phyloP scores from a whole-genome alignment of 2,329 filamentous ascomycete genomes.

The Fusarium newnesense region DNA sequence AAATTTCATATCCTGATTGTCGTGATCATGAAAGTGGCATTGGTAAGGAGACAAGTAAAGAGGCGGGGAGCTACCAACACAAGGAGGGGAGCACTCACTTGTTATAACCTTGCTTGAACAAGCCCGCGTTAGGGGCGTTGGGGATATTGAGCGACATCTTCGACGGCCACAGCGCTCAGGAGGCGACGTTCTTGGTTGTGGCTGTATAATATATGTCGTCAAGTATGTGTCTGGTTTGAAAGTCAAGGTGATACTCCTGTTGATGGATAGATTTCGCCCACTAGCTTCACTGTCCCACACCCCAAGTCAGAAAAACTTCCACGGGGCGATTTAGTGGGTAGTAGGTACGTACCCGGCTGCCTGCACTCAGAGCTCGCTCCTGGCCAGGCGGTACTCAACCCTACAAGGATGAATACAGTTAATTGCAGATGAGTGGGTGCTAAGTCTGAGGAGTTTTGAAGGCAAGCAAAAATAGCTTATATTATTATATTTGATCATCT shows the following conservation, averaged over 20 bases:
- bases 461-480: neutral
- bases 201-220: constrained; percentile 29
- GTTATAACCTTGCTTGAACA: constrained; percentile 97
- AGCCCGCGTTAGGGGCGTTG: constrained; percentile 87
- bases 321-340: constrained; percentile 40
- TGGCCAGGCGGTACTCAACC: neutral
- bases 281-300: constrained; percentile 40
- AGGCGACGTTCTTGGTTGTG: constrained; percentile 29
- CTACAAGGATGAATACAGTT: neutral
- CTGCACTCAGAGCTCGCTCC: constrained; percentile 7
- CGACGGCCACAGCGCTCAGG: constrained; percentile 39
- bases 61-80: constrained; percentile 43
- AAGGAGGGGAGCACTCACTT: constrained; percentile 69
- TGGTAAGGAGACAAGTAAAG: constrained; percentile 29
- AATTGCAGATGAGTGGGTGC: neutral
- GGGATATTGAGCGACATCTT: constrained; percentile 96
- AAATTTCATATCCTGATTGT: neutral
- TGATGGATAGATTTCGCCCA: constrained; percentile 36
- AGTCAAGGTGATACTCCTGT: constrained; percentile 37
- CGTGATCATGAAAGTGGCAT: constrained; percentile 6
- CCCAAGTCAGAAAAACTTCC: constrained; percentile 43
- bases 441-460: neutral
- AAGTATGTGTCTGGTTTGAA: constrained; percentile 31
- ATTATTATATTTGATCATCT: neutral
- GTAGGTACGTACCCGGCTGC: constrained; percentile 37